These are phyloP conservation scores for Fusarium sp. DNA, from an alignment of 2,329 filamentous ascomycete species.

Conservation along the genomic window DNA sequence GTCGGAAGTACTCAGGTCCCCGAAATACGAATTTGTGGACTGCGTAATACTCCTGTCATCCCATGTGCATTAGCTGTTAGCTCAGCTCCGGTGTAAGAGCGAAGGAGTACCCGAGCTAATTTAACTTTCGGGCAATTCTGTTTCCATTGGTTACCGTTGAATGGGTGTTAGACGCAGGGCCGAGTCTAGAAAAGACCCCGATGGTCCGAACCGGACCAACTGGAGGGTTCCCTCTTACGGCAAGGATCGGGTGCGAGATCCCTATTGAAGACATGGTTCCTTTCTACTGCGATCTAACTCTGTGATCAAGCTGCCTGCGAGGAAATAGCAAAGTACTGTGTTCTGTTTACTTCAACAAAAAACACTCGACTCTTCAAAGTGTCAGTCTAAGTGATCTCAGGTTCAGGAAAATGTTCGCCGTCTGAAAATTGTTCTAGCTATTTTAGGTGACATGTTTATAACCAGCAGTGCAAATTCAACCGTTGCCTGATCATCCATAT, in stretches of 20 bases:
- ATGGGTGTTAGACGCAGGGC: constrained; percentile 14
- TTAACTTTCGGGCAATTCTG: not conserved
- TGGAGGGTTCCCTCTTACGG: not conserved
- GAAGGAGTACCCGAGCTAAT: not conserved
- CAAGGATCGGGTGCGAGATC: not conserved
- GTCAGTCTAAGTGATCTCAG: not conserved
- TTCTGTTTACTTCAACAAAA: not conserved
- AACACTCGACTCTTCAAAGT: not conserved
- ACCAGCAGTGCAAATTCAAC: not conserved
- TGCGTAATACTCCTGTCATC: not conserved
- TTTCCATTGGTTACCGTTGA: constrained; percentile 1
- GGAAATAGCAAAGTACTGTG: not conserved
- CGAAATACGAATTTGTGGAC: not conserved
- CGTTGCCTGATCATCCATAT: not conserved
- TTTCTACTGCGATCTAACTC: not conserved
- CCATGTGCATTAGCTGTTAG: not conserved
- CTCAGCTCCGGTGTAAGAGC: constrained; percentile 3
- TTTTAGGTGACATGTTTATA: not conserved
- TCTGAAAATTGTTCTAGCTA: not conserved
- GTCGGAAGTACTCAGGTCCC: not conserved
- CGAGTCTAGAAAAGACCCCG: constrained; percentile 25
- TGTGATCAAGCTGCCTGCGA: not conserved
- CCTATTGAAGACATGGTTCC: not conserved
- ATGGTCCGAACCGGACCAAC: not conserved
- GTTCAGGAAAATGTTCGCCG: not conserved